Evolutionary conservation across 768 basidiomycete species (phyloP).

Genomic region (Serendipita sp.): DNA sequence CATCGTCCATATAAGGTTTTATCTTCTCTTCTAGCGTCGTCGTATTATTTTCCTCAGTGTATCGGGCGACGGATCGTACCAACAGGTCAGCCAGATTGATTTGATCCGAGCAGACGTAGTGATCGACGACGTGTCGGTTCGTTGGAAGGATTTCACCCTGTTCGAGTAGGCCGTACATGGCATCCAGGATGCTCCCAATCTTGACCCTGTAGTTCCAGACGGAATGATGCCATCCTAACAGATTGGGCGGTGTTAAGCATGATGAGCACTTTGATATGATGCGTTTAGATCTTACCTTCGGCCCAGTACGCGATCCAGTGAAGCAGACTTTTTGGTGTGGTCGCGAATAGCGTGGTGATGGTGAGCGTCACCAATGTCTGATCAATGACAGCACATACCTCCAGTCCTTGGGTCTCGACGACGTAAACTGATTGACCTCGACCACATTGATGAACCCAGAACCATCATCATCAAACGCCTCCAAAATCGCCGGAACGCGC

Average conservation of each 20-base stretch:
- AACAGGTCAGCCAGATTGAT: background rate
- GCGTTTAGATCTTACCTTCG: conserved; percentile 17
- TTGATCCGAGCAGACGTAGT: conserved; percentile 16
- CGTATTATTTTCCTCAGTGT: conserved; percentile 11
- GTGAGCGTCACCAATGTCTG: too few species aligned
- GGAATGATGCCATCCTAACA: conserved; percentile 16
- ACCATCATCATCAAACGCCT: conserved; percentile 27
- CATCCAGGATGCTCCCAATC: conserved; percentile 11
- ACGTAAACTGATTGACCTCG: conserved; percentile 15
- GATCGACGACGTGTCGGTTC: conserved; percentile 16
- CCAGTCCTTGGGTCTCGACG: conserved; percentile 21
- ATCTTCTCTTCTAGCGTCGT: conserved; percentile 18
- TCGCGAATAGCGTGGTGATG: background rate
- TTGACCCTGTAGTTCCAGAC: conserved; percentile 9
- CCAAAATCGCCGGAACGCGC: conserved; percentile 22
- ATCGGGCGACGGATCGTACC: conserved; percentile 10
- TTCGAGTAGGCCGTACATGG: conserved; percentile 12
- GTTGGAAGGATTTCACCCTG: conserved; percentile 10
- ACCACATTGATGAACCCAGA: conserved; percentile 11
- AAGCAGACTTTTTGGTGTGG: conserved; percentile 14
- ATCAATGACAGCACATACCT: conserved; percentile 14
- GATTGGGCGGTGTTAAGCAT: background rate
- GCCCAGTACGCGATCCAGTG: conserved; percentile 25
- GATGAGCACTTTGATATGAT: too few species aligned
- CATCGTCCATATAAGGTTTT: conserved; percentile 16